Conservation (phyloP, 495 filamentous ascomycete species). For the Cryomyces minteri region DNA sequence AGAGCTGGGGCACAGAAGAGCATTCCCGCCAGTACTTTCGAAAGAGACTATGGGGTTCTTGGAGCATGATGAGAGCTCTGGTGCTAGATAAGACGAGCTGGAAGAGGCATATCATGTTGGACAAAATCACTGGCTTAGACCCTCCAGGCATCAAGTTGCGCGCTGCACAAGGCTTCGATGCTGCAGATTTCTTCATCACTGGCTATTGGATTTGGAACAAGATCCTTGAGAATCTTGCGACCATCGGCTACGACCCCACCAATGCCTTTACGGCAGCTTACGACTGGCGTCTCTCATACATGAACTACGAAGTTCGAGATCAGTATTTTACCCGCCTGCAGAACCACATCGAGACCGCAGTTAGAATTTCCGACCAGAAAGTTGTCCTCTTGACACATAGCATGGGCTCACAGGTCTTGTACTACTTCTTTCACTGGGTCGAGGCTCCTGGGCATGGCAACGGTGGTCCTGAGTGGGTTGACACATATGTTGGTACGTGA, state of each 20-base stretch:
- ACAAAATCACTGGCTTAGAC: slow-evolving; percentile 78
- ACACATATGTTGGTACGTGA: slow-evolving; percentile 58
- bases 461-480: slow-evolving; percentile 79
- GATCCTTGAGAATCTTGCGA: slow-evolving; percentile 88
- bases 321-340: slow-evolving; percentile 86
- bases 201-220: slow-evolving; percentile 99
- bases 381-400: slow-evolving; percentile 81
- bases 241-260: slow-evolving; percentile 88
- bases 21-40: slow-evolving; percentile 76
- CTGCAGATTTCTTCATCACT: slow-evolving; percentile 87
- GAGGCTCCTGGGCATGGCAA: slow-evolving; percentile 60
- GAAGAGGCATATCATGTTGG: slow-evolving; percentile 95
- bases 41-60: slow-evolving; percentile 87
- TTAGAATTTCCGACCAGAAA: slow-evolving; percentile 51
- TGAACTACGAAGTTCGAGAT: slow-evolving; percentile 74
- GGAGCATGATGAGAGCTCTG: slow-evolving; percentile 93
- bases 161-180: slow-evolving; percentile 93
- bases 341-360: slow-evolving; percentile 70
- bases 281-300: slow-evolving; percentile 91
- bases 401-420: slow-evolving; percentile 89
- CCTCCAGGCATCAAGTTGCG: slow-evolving; percentile 84
- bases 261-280: slow-evolving; percentile 93
- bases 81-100: slow-evolving; percentile 83
- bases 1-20: slow-evolving; percentile 84
- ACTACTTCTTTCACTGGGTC: slow-evolving; percentile 98